Percentiles rank a stretch among this genome's conserved stretches.
Conservation (phyloP, 169 alveolate species). For the Eimeria necatrix region DNA sequence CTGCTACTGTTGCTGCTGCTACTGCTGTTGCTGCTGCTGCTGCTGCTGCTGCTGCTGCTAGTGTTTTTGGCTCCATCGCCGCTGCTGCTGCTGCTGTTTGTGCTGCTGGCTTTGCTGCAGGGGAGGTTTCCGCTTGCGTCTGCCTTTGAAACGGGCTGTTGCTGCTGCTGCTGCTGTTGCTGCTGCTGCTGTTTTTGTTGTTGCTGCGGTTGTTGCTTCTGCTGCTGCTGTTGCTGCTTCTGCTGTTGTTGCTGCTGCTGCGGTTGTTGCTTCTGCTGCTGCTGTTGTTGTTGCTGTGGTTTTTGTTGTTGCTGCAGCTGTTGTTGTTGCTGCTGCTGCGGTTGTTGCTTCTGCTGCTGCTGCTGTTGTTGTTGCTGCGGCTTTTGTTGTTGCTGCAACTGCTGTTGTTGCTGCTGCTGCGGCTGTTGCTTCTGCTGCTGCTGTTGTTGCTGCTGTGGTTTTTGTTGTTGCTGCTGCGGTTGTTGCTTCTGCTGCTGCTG, state of each 20-base stretch:
- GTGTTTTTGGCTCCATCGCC: background rate
- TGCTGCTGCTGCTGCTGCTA: conserved; percentile 23
- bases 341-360: background rate
- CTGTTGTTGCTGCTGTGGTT: background rate
- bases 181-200: background rate
- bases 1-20: conserved; percentile 23
- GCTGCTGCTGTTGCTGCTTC: conserved; percentile 1
- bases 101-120: background rate
- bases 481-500: conserved; percentile 33
- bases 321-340: conserved; percentile 9
- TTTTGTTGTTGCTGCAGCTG: no score
- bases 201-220: conserved; percentile 11
- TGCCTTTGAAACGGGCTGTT: background rate
- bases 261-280: no score
- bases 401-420: conserved; percentile 22
- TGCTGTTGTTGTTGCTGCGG: background rate
- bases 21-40: conserved; percentile 30
- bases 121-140: background rate
- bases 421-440: background rate
- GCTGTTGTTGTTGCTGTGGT: background rate
- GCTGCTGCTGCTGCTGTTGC: background rate
- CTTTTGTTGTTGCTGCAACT: no score
- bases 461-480: no score
- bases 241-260: background rate
- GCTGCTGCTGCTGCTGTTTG: conserved; percentile 14